These are phyloP conservation scores for Erysimum cheiri DNA, from an alignment of 441 rosid species.

Conservation along the genomic window DNA sequence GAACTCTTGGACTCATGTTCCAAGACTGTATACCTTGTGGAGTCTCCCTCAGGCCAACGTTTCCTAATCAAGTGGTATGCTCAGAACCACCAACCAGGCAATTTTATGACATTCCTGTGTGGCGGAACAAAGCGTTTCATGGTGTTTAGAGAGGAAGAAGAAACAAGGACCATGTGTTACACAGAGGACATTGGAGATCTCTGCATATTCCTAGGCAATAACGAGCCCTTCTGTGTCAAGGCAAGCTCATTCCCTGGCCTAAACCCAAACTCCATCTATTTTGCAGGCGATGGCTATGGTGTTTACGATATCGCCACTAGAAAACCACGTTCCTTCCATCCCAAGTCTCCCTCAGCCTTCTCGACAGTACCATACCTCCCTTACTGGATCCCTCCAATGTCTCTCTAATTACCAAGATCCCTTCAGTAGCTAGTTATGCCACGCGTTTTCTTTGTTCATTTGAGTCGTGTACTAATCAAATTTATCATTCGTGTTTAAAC, in stretches of 20 bases:
- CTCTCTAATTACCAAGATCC: background rate
- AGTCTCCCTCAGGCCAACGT: background rate
- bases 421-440: too few relatives aligned
- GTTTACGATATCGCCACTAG: constrained; percentile 1
- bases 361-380: background rate
- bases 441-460: too few relatives aligned
- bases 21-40: background rate
- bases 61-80: background rate
- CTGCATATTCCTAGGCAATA: background rate
- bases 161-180: background rate
- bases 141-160: constrained; percentile 1
- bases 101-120: background rate
- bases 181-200: background rate
- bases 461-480: too few relatives aligned
- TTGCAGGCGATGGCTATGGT: background rate
- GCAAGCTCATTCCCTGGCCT: constrained; percentile 3
- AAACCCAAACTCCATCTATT: constrained; percentile 1
- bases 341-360: constrained; percentile 1
- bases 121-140: background rate
- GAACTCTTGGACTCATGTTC: background rate
- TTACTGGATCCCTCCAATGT: background rate
- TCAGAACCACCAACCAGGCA: background rate
- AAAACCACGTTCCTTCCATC: constrained; percentile 1
- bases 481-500: too few relatives aligned
- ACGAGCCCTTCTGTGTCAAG: background rate